Evolutionary conservation across 306 rosid species (phyloP), one percentile per base, ranked within the genome.

Genomic region (Vigna unguiculata): DNA sequence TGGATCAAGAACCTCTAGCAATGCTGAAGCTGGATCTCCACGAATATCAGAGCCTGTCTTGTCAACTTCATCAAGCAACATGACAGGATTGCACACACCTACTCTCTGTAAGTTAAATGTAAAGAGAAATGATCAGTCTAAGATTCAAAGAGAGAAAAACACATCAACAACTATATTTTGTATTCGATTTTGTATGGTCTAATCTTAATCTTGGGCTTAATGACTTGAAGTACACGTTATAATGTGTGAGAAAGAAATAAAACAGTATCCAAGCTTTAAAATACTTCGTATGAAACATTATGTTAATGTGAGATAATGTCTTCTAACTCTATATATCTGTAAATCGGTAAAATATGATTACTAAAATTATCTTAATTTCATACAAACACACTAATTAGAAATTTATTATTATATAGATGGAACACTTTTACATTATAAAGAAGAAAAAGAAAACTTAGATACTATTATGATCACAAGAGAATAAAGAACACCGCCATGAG

Each of bases 1-100:
- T 32, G 98, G 97, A 83, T 96, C 99, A 82, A 96, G 99, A 85
- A 96, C 99, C 88, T 96, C 99, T 77, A 96, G 88, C 81, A 96
- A 74, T 43, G 99, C 99, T 65, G 98, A 96, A 80, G 98, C 97
- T 48, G 98, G 98, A 89, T 96, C 99, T 41, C 99, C 98, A 64
- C 98, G 99, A 75, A 88, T 93, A 87, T 96, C 98, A 72, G 97
- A 91, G 52, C 99, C 98, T 48, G 98, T 92, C 92, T 96, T 96
- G 93, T 96, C 99, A 77, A 96, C 91, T 83, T 96, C 99, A 85
- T 96, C 99, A 49, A 96, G 90, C 80, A 96, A 91, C 96, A 96
- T 96, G 75, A 96, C 96, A 4, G 99, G 98, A 82, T 96, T 96
- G 88, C 93, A 91, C 61, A 92, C 99, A 77, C 86, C 88, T 72